phyloP scores from a whole-genome alignment of 345 rosid genomes.

The Pugionium dolabratum region DNA sequence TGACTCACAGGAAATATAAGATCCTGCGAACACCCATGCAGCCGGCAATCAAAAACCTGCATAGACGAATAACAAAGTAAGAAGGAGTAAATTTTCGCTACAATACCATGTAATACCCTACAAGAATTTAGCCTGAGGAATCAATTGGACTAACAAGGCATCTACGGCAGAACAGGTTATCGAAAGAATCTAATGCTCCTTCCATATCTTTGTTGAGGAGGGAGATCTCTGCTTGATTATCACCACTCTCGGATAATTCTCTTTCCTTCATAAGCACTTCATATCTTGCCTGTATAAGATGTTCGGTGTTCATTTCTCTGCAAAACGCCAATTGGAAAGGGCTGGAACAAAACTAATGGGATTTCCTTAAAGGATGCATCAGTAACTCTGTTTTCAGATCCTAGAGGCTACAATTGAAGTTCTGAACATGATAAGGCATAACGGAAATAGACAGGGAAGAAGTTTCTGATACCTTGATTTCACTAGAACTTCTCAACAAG shows the following conservation, averaged over 20 bases:
- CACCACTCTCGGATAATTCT: slow-evolving; percentile 54
- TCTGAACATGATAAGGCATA: background rate
- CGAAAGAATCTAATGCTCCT: slow-evolving; percentile 98
- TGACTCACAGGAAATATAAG: slow-evolving; percentile 90
- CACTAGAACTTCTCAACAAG: slow-evolving; percentile 67
- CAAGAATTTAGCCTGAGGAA: slow-evolving; percentile 11
- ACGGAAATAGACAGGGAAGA: slow-evolving; percentile 19
- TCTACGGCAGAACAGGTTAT: slow-evolving; percentile 94
- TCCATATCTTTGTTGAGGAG: slow-evolving; percentile 88
- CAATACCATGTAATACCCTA: slow-evolving; percentile 14
- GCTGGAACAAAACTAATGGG: slow-evolving; percentile 76
- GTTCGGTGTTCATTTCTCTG: slow-evolving; percentile 98
- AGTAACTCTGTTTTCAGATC: slow-evolving; percentile 29
- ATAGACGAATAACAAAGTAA: slow-evolving; percentile 29
- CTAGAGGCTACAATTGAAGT: slow-evolving; percentile 24
- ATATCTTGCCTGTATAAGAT: slow-evolving; percentile 99
- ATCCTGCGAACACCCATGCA: slow-evolving; percentile 99
- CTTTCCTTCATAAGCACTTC: slow-evolving; percentile 70
- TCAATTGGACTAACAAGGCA: slow-evolving; percentile 71
- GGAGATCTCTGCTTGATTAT: slow-evolving; percentile 56
- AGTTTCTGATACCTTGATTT: slow-evolving; percentile 67
- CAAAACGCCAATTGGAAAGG: slow-evolving; percentile 73
- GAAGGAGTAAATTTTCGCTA: slow-evolving; percentile 1
- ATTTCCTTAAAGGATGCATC: slow-evolving; percentile 15
- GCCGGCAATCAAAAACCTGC: slow-evolving; percentile 98